Base-by-base conservation (phyloP, 106 monocot species). In the Xerophyta viscosa region DNA sequence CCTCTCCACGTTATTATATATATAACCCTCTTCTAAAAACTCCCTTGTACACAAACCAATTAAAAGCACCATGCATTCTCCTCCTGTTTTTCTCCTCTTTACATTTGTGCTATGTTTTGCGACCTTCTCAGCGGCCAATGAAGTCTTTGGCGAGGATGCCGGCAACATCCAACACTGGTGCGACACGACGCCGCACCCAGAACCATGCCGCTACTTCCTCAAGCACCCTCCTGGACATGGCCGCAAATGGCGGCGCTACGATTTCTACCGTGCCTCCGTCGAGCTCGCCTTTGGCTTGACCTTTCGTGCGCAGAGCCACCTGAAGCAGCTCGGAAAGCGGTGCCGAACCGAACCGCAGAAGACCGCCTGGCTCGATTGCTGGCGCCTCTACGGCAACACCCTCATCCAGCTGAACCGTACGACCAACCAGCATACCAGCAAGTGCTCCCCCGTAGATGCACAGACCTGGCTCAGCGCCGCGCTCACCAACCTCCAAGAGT, bases 381-480 rank as follows among this genome's bases (percentile, higher is more conserved):
- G 52, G 41, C 60, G 63, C 41, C 86, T 92, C 49, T 82, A 73
- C 55, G 29, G 27, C 58, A 76, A 76, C 79, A 79, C 86, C 31
- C 61, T 69, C 28, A 48, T 76, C 47, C 92, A 87, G 62, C 72
- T 92, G 41, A 92, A 92, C 79, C 87, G 72, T 58, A 72, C 81
- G 51, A 31, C 69, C 52, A 12, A 26, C 51, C 55, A 23, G 15
- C 24, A 44, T 9, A 20, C 14, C 25, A 9, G 23, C 15, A 11
- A 19, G 20, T 68, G 54, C 71, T 56, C 56, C 45, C n/a, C 31
- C 36, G 2, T 62, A 9, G 85, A 85, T 65, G 39, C 50, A 12
- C 85, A 78, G 52, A 81, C 90, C 0, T 81, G 90, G 90, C 85
- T 91, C 45, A 74, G 73, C 56, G 85, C 90, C 42, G 77, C 81